phyloP scores from a whole-genome alignment of 164 flowering plant genomes.

The Chimonanthus salicifolius region DNA sequence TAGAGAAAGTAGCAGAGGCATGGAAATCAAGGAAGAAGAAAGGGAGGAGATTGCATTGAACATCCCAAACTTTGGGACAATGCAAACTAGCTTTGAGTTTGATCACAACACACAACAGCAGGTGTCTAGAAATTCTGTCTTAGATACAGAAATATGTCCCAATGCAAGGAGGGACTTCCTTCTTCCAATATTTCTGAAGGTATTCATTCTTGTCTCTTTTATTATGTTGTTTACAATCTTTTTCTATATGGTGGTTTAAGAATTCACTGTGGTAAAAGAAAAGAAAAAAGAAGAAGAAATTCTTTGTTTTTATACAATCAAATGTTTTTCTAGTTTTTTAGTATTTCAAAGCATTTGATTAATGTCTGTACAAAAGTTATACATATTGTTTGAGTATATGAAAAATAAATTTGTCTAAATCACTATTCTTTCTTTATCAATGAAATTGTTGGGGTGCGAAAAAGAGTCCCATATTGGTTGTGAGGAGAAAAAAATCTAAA shows the following conservation, averaged over 20 bases:
- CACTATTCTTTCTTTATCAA: no score
- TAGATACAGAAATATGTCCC: slow-evolving; percentile 38
- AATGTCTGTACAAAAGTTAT: neutral
- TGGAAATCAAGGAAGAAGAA: slow-evolving; percentile 43
- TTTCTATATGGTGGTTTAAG: no score
- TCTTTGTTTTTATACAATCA: neutral
- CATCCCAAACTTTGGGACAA: slow-evolving; percentile 44
- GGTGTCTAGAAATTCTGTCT: slow-evolving; percentile 49
- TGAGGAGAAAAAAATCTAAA: no score
- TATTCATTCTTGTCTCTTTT: slow-evolving; percentile 1
- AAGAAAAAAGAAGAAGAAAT: no score
- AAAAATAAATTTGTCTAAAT: neutral
- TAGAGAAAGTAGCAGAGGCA: slow-evolving; percentile 1
- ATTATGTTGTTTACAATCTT: neutral
- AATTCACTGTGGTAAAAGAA: neutral
- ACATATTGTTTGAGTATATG: no score
- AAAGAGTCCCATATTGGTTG: no score
- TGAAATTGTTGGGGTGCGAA: no score
- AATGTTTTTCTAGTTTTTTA: neutral
- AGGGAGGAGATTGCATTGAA: slow-evolving; percentile 40
- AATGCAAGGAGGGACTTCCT: slow-evolving; percentile 31
- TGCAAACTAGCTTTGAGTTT: slow-evolving; percentile 71
- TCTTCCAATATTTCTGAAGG: slow-evolving; percentile 83
- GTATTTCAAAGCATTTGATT: neutral
- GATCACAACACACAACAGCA: slow-evolving; percentile 51